These are phyloP conservation scores for Pneumocystis canis DNA, from an alignment of 1,139 yeast species.

Conservation along the genomic window DNA sequence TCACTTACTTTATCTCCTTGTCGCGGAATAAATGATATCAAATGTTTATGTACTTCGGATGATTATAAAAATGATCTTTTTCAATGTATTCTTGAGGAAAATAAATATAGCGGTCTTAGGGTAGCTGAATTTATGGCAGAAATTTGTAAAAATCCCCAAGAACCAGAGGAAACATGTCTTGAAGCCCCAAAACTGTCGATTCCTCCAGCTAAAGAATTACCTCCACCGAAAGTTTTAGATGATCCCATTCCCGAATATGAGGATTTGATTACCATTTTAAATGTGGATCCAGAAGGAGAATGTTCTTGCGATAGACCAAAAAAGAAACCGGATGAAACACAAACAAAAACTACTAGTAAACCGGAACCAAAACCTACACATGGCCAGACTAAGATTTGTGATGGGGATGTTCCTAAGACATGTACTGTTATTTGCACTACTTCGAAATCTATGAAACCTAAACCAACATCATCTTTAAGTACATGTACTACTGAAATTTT, in stretches of 20 bases:
- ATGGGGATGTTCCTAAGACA: neutral
- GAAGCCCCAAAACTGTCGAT: neutral
- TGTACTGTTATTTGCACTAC: neutral
- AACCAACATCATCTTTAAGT: too few relatives aligned
- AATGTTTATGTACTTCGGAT: neutral
- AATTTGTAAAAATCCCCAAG: neutral
- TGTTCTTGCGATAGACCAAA: neutral
- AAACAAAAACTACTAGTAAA: neutral
- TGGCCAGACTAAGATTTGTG: too few relatives aligned
- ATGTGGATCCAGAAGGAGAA: neutral
- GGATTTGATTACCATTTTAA: too few relatives aligned
- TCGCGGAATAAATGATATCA: neutral
- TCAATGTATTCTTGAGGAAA: neutral
- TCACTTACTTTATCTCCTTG: neutral
- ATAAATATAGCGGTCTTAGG: neutral
- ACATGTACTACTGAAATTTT: too few relatives aligned
- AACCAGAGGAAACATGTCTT: neutral
- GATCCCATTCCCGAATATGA: neutral
- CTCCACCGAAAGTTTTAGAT: neutral
- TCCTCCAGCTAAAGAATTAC: neutral
- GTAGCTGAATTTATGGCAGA: neutral
- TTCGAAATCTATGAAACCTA: too few relatives aligned
- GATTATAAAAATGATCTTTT: neutral
- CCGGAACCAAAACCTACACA: too few relatives aligned
- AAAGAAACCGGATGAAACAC: neutral